Evolutionary conservation across 2,329 filamentous ascomycete genomes (phyloP).

Genomic region (Sclerotinia sclerotiorum): DNA sequence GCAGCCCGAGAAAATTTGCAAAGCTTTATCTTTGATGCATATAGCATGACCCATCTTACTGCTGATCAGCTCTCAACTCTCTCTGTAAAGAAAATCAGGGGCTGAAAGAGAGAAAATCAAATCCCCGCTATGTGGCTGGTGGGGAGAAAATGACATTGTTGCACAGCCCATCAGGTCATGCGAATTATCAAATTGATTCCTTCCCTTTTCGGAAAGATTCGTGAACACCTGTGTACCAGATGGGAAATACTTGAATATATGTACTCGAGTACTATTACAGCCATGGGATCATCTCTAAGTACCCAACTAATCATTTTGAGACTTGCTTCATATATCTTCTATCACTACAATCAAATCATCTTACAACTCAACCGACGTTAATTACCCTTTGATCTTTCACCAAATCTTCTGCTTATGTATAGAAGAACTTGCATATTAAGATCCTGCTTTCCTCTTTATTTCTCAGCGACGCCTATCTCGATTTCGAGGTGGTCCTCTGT

Average conservation of each 20-base stretch:
- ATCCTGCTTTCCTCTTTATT: neutral
- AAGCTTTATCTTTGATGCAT: neutral
- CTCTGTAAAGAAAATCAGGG: neutral
- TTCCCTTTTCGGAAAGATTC: no score
- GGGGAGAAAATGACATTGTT: neutral
- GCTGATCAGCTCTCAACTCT: neutral
- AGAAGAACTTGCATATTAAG: neutral
- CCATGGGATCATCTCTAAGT: neutral
- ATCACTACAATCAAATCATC: slow-evolving; percentile 9
- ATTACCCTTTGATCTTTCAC: neutral
- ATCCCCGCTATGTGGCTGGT: slow-evolving; percentile 6
- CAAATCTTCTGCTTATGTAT: neutral
- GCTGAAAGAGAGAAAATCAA: neutral
- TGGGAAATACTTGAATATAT: neutral
- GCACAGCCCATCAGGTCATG: neutral
- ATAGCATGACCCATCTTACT: neutral
- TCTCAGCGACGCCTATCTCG: slow-evolving; percentile 23
- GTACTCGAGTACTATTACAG: neutral
- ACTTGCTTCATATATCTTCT: neutral
- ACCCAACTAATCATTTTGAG: neutral
- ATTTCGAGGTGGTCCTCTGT: slow-evolving; percentile 18
- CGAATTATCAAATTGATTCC: neutral
- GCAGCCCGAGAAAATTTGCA: slow-evolving; percentile 9
- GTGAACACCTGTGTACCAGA: no score
- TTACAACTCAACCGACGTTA: neutral